Percentiles rank a stretch among this genome's conserved stretches.
These are phyloP conservation scores for Elongisporangium prolatum DNA, from an alignment of 352 stramenopile species.

Conservation along the genomic window DNA sequence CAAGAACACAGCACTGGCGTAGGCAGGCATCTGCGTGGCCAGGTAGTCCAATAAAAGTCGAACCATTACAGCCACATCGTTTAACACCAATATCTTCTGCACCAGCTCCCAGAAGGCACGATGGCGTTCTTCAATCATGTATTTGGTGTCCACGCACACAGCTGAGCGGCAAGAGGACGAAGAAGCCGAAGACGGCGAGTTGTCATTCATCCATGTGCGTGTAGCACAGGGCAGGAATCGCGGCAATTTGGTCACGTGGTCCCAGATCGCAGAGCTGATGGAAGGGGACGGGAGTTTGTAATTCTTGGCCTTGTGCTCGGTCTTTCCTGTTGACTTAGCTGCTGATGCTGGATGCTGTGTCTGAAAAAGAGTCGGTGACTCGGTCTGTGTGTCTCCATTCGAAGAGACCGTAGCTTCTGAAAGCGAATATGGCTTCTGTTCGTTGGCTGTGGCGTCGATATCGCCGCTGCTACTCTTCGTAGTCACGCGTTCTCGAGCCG, in stretches of 20 bases:
- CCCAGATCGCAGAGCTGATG: background rate
- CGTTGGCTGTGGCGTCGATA: background rate
- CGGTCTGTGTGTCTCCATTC: background rate
- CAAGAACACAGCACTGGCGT: slow-evolving; percentile 59
- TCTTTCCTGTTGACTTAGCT: background rate
- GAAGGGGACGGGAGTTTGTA: background rate
- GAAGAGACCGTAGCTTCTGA: slow-evolving; percentile 48
- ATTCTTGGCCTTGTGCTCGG: background rate
- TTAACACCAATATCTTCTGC: slow-evolving; percentile 55
- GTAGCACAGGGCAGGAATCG: background rate
- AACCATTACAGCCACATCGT: slow-evolving; percentile 78
- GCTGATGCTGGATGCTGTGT: background rate
- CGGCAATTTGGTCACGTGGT: background rate
- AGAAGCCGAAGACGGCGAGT: slow-evolving; percentile 6
- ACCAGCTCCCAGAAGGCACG: slow-evolving; percentile 77
- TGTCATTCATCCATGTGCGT: background rate
- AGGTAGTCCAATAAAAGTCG: slow-evolving; percentile 63
- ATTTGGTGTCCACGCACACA: slow-evolving; percentile 19
- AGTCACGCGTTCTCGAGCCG: background rate
- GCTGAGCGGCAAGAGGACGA: slow-evolving; percentile 10
- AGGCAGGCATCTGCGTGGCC: slow-evolving; percentile 41
- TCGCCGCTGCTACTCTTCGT: slow-evolving; percentile 3
- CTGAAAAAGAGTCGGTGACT: background rate
- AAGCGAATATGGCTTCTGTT: slow-evolving; percentile 40
- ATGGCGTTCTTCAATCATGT: slow-evolving; percentile 57